Conservation (phyloP, 163 green algal species). For the Chloroidium sp. region DNA sequence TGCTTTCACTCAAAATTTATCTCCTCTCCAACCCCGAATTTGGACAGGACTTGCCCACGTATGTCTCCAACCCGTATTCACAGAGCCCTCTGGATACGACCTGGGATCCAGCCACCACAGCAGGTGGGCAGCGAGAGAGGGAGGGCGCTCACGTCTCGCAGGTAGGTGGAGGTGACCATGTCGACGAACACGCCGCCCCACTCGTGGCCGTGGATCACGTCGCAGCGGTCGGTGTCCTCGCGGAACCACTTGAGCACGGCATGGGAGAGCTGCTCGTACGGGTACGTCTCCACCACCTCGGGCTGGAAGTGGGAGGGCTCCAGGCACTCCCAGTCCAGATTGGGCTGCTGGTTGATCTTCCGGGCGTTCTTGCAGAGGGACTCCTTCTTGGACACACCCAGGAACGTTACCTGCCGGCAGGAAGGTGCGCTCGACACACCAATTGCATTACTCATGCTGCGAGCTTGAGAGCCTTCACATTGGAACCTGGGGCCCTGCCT, state of each 20-base stretch:
- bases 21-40: no score
- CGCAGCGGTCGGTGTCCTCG: slow-evolving; percentile 6
- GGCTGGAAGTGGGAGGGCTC: slow-evolving; percentile 11
- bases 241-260: slow-evolving; percentile 15
- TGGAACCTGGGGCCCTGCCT: no score
- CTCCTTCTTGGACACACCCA: slow-evolving; percentile 10
- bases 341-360: slow-evolving; percentile 4
- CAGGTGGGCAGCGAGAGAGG: neutral
- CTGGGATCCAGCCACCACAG: neutral
- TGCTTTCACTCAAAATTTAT: no score
- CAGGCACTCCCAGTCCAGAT: slow-evolving; percentile 11
- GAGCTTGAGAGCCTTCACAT: no score
- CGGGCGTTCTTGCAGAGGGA: slow-evolving; percentile 5
- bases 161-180: slow-evolving; percentile 2
- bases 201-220: slow-evolving; percentile 19
- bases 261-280: slow-evolving; percentile 16
- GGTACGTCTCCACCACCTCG: slow-evolving; percentile 17
- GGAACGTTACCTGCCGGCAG: slow-evolving; percentile 9
- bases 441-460: no score
- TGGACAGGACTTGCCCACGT: no score
- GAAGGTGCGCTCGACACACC: no score
- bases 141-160: neutral
- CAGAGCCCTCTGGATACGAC: no score
- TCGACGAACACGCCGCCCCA: slow-evolving; percentile 19
- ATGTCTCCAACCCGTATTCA: no score